Conservation (phyloP, 805 yeast genomes). For the Candida glaebosa region DNA sequence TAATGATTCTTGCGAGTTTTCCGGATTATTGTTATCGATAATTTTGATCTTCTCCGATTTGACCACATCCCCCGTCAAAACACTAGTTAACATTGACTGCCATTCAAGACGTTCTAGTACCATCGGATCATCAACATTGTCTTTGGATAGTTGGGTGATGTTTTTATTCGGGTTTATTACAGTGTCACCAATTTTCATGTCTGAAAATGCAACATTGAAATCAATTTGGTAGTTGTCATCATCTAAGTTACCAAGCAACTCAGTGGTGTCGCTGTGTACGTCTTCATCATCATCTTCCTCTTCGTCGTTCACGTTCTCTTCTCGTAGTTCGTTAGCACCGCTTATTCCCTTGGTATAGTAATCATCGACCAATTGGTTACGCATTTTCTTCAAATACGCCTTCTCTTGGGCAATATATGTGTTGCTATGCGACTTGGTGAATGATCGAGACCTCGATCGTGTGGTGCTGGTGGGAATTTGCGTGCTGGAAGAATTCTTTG, state of each 20-base stretch:
- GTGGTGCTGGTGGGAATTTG: neutral
- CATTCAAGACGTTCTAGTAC: constrained; percentile 84
- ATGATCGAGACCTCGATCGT: constrained; percentile 16
- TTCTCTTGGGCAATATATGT: constrained; percentile 59
- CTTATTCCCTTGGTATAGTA: constrained; percentile 68
- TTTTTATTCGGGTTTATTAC: constrained; percentile 28
- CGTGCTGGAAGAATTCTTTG: neutral
- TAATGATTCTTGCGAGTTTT: constrained; percentile 43
- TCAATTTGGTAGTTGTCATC: constrained; percentile 49
- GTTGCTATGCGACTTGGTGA: constrained; percentile 14
- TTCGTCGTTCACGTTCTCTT: constrained; percentile 17
- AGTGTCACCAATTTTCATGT: constrained; percentile 25
- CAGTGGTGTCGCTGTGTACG: constrained; percentile 17
- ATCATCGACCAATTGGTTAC: constrained; percentile 62
- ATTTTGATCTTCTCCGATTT: constrained; percentile 82
- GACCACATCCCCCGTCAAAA: constrained; percentile 92
- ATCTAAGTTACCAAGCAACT: constrained; percentile 38
- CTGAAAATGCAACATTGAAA: constrained; percentile 34
- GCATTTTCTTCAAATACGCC: constrained; percentile 59
- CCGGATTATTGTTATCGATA: constrained; percentile 43
- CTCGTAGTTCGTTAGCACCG: constrained; percentile 27
- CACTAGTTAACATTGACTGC: constrained; percentile 91
- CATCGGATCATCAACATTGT: constrained; percentile 40
- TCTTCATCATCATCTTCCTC: constrained; percentile 23
- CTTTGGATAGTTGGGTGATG: constrained; percentile 34